Evolutionary conservation across 2,329 filamentous ascomycete genomes (phyloP).

Genomic region (Cylindrodendrum hubeiense): DNA sequence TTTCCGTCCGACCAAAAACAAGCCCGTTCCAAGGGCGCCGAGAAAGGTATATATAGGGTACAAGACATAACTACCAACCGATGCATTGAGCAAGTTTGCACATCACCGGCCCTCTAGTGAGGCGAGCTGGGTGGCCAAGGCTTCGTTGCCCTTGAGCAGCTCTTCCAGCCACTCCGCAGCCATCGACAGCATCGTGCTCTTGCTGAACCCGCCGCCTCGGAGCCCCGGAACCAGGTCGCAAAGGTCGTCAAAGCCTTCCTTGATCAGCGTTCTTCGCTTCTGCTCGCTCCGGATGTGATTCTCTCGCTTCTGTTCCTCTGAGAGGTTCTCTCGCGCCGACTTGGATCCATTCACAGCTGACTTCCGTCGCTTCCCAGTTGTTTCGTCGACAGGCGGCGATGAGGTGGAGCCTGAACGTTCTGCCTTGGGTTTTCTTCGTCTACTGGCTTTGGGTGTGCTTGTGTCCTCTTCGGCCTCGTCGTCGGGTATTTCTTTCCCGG

Average conservation of each 20-base stretch:
- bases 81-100: background rate
- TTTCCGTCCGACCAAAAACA: conserved; percentile 31
- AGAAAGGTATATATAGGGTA: conserved; percentile 29
- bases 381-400: conserved; percentile 51
- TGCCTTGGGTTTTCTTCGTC: conserved; percentile 62
- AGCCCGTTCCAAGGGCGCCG: conserved; percentile 28
- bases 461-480: conserved; percentile 57
- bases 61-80: conserved; percentile 11
- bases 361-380: conserved; percentile 63
- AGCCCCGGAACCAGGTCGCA: conserved; percentile 81
- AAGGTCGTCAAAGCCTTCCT: conserved; percentile 86
- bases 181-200: conserved; percentile 82
- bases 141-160: conserved; percentile 76
- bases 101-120: conserved; percentile 44
- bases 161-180: conserved; percentile 84
- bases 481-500: conserved; percentile 55
- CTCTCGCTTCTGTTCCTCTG: conserved; percentile 83
- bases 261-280: conserved; percentile 85
- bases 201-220: conserved; percentile 81
- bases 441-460: conserved; percentile 48
- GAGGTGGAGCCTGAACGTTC: conserved; percentile 49
- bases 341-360: conserved; percentile 59
- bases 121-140: conserved; percentile 66
- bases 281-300: conserved; percentile 92
- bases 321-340: conserved; percentile 75